phyloP scores from a whole-genome alignment of 2,329 filamentous ascomycete species.

The Ilyonectria robusta region DNA sequence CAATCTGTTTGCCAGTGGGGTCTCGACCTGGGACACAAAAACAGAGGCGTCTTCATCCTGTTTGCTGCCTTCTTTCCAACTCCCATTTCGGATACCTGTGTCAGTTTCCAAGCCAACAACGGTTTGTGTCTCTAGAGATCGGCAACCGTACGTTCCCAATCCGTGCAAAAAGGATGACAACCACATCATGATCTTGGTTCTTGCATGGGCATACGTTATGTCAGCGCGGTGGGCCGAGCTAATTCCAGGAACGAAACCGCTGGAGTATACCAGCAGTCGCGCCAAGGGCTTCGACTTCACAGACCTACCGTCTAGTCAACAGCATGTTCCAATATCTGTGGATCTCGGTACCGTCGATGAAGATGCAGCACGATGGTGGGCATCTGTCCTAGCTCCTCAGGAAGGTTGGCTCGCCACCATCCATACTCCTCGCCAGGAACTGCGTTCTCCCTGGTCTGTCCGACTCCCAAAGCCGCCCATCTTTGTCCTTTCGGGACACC shows the following conservation, averaged over 20 bases:
- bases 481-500: neutral
- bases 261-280: constrained; percentile 14
- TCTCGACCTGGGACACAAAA: neutral
- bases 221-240: constrained; percentile 15
- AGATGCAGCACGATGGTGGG: constrained; percentile 16
- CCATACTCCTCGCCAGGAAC: neutral
- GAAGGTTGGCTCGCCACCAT: constrained; percentile 18
- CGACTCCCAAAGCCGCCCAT: neutral
- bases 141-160: neutral
- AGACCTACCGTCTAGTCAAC: neutral
- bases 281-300: neutral
- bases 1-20: neutral
- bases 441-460: constrained; percentile 20
- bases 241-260: constrained; percentile 1
- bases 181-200: constrained; percentile 3
- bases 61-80: neutral
- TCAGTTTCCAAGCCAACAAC: neutral
- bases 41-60: neutral
- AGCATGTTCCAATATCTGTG: neutral
- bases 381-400: constrained; percentile 9
- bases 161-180: constrained; percentile 16
- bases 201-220: constrained; percentile 22
- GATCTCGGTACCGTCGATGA: neutral
- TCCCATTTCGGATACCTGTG: neutral
- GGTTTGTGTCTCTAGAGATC: neutral